Evolutionary conservation across 148 eudicot genomes (phyloP).

Genomic region (Pouteria glomerata): DNA sequence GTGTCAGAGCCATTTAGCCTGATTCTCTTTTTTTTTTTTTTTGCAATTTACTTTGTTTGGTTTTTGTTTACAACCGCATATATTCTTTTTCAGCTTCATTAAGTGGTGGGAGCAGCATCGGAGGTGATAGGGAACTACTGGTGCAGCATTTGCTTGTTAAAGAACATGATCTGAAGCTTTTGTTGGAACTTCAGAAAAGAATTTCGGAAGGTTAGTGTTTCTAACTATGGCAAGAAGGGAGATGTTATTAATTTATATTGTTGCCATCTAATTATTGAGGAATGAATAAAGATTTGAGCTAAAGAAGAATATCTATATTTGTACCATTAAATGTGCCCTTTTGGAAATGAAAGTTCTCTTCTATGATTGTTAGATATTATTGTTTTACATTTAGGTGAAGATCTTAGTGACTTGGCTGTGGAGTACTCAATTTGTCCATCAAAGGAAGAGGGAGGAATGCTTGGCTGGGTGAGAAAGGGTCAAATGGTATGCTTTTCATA

Average conservation of each 20-base stretch:
- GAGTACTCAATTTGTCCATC: conserved; percentile 87
- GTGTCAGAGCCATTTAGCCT: not conserved
- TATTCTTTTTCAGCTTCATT: conserved; percentile 49
- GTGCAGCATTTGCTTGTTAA: conserved; percentile 95
- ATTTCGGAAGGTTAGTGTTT: conserved; percentile 47
- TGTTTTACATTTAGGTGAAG: conserved; percentile 59
- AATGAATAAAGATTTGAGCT: not conserved
- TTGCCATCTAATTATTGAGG: not conserved
- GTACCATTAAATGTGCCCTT: not conserved
- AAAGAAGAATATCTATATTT: not conserved
- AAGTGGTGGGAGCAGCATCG: conserved; percentile 52
- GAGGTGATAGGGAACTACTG: conserved; percentile 64
- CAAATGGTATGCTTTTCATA: conserved; percentile 71
- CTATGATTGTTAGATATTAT: not conserved
- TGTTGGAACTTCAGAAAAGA: conserved; percentile 80
- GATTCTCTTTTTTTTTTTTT: not conserved
- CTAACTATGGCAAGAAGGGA: not conserved
- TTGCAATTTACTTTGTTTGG: not conserved
- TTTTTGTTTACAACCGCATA: not conserved
- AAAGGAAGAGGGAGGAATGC: conserved; percentile 94
- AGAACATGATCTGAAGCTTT: conserved; percentile 68
- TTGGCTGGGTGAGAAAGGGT: conserved; percentile 96
- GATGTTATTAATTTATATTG: not conserved
- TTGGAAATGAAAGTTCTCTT: not conserved
- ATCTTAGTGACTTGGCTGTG: conserved; percentile 80